Evolutionary conservation across 352 stramenopile genomes (phyloP).

Genomic region (Pythium sukuiense): DNA sequence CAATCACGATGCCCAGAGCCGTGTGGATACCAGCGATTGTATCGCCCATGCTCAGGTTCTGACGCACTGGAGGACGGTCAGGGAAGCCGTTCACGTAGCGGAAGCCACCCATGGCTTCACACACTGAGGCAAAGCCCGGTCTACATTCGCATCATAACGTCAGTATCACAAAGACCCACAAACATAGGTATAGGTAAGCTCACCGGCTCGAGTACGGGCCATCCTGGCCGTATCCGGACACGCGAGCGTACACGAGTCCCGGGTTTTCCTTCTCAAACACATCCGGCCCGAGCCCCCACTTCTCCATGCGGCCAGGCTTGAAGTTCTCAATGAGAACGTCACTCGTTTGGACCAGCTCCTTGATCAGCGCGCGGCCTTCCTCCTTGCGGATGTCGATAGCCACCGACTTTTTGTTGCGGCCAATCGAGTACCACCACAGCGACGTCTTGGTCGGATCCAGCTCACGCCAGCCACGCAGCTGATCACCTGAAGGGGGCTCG

Average conservation of each 20-base stretch:
- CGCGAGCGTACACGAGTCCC: conserved; percentile 79
- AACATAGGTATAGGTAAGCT: background rate
- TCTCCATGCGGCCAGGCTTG: conserved; percentile 83
- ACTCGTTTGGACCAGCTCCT: conserved; percentile 68
- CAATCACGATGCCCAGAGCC: conserved; percentile 78
- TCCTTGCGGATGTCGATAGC: conserved; percentile 79
- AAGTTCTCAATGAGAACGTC: conserved; percentile 92
- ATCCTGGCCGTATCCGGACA: conserved; percentile 84
- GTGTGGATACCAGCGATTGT: conserved; percentile 84
- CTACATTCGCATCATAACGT: conserved; percentile 21
- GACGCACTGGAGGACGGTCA: conserved; percentile 70
- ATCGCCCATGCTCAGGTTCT: conserved; percentile 84
- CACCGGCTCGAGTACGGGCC: conserved; percentile 74
- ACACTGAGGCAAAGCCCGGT: conserved; percentile 84
- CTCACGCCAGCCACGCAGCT: conserved; percentile 78
- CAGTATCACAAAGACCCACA: background rate
- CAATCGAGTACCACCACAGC: conserved; percentile 89
- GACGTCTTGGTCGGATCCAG: conserved; percentile 76
- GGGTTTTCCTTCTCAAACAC: conserved; percentile 74
- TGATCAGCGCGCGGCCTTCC: conserved; percentile 59
- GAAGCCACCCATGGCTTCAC: conserved; percentile 86
- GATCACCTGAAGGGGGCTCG: conserved; percentile 81
- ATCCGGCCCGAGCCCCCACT: conserved; percentile 80
- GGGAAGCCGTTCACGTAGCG: conserved; percentile 87
- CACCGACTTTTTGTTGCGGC: conserved; percentile 87